These are phyloP conservation scores for Fusarium sp. DNA, from an alignment of 2,329 filamentous ascomycete species.

Conservation along the genomic window DNA sequence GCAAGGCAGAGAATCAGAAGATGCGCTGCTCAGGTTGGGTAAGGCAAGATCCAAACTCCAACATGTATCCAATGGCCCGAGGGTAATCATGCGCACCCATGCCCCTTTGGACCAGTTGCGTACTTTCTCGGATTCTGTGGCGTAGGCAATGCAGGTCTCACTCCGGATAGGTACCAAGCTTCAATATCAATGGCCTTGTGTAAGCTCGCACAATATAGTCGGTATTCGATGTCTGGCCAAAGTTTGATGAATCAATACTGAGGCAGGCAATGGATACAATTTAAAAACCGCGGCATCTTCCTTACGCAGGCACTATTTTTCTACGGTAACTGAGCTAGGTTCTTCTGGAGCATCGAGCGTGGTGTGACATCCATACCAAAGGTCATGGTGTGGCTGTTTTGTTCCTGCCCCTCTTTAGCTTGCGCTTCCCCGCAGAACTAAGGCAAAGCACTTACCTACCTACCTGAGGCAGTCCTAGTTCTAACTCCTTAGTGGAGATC, in stretches of 20 bases:
- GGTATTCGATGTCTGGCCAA: not conserved
- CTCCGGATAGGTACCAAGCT: not conserved
- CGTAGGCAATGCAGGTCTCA: not conserved
- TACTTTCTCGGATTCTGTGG: not conserved
- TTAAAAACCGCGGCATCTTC: not conserved
- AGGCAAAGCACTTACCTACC: not conserved
- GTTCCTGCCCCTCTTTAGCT: constrained; percentile 14
- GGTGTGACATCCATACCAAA: constrained; percentile 37
- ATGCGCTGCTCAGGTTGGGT: constrained; percentile 4
- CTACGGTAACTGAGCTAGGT: not conserved
- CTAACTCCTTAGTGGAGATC: not conserved
- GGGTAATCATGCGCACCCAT: constrained; percentile 19
- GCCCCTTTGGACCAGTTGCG: constrained; percentile 4
- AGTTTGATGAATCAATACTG: not conserved
- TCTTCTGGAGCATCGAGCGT: constrained; percentile 7
- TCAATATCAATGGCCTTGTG: not conserved
- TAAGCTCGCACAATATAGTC: not conserved
- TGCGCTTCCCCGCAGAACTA: constrained; percentile 40
- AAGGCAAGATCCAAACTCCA: constrained; percentile 15
- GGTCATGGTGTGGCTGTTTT: constrained; percentile 27
- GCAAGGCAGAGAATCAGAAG: constrained; percentile 23
- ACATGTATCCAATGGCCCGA: constrained; percentile 7
- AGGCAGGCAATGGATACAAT: not conserved
- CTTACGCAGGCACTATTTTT: not conserved
- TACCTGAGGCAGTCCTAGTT: not conserved